Percentiles rank a stretch among this genome's conserved stretches.
phyloP scores from a whole-genome alignment of 2,329 filamentous ascomycete species.

The Xylariaceae sp. region DNA sequence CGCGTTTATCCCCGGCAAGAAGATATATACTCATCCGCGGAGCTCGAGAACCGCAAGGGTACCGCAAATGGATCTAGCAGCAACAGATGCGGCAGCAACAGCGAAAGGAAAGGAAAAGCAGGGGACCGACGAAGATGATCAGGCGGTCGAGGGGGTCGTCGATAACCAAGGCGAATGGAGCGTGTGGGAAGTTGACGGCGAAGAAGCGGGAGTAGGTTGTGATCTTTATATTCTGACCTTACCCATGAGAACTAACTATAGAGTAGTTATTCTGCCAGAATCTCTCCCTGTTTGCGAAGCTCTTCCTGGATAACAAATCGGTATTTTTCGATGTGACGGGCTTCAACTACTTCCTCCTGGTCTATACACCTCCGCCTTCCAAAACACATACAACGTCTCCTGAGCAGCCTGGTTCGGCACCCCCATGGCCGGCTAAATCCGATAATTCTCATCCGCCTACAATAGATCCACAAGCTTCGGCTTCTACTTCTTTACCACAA shows the following conservation, averaged over 20 bases:
- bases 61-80: conserved; percentile 18
- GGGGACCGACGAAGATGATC: conserved; percentile 38
- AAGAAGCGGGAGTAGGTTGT: conserved; percentile 71
- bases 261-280: conserved; percentile 88
- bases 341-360: conserved; percentile 93
- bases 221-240: neutral
- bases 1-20: conserved; percentile 65
- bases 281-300: conserved; percentile 91
- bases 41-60: conserved; percentile 50
- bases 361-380: conserved; percentile 64
- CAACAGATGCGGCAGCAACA: conserved; percentile 31
- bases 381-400: conserved; percentile 1
- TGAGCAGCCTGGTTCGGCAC: neutral
- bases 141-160: conserved; percentile 50
- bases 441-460: neutral
- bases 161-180: conserved; percentile 75
- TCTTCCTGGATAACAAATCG: conserved; percentile 97
- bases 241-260: conserved; percentile 2
- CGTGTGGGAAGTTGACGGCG: conserved; percentile 92
- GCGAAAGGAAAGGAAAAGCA: conserved; percentile 47
- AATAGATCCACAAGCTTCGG: neutral
- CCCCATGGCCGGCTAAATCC: neutral
- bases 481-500: neutral
- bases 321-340: conserved; percentile 96
- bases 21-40: conserved; percentile 72